Evolutionary conservation across 2,329 filamentous ascomycete species (phyloP), one percentile per base, ranked within the genome.

Genomic region (Microdochium paspali): DNA sequence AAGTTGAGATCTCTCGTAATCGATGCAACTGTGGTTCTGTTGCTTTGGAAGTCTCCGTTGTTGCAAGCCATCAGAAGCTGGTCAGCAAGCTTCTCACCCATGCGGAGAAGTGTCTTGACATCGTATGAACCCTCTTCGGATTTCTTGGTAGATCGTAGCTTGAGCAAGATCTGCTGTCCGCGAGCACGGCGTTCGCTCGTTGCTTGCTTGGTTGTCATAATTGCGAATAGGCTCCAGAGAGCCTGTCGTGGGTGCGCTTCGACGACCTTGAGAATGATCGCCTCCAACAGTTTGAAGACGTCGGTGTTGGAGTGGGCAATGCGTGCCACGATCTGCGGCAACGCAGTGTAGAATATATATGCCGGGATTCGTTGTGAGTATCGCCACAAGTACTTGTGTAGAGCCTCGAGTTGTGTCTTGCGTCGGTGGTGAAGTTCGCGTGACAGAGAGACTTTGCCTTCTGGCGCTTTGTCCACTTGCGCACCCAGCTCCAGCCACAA

Each of bases 311-410:
- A 82, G 66, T 98, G 93, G 43, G 87, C 87, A 57, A 99, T 96
- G 26, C 93, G 84, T n/a, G 91, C 93, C 48, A 98, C 87, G 51
- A 98, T 85, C 65, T 98, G 93, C 4, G 93, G 87, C 39, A 99
- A 73, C 5, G 91, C 75, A 2, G 84, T 86, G 61, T 90, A 91
- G 64, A 89, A 90, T 26, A 89, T 79, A 57, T 85, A 90, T 1
- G 85, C 78, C 2, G 87, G 86, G 50, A 90, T 72, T 4, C 81
- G 76, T 21, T 74, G 66, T 18, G 91, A 77, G 61, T 95, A 90
- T 65, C 91, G 94, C 61, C 82, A 80, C 51, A 97, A 69, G 53
- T 90, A 85, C 21, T 72, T 70, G 64, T 95, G 85, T 50, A 93
- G 74, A 4, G 77, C 71, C 30, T 79, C 76, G 9, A 95, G 74